Evolutionary conservation across 2,329 filamentous ascomycete genomes (phyloP), one percentile per base, ranked within the genome.

Genomic region (Aspergillus sp.): DNA sequence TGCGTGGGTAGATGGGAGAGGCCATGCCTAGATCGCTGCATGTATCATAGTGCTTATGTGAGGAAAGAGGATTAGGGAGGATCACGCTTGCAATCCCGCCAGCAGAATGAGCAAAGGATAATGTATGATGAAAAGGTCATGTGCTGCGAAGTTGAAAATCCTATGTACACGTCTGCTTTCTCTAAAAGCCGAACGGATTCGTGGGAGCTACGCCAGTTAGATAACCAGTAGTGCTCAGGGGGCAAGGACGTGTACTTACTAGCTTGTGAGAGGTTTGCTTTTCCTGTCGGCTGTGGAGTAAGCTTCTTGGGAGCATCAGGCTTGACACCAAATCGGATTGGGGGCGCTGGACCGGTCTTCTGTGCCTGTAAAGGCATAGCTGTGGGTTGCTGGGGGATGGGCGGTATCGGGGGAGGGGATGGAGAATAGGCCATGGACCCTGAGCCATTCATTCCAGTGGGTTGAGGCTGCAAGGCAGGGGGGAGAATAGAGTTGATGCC

Each of bases 251-350:
- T 46, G 33, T 57, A 93, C 93, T 89, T 88, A 98, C 93, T 99
- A 70, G 95, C 95, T 86, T 96, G 90, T 52, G 90, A 84, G 65
- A 99, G 82, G 74, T 98, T 97, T 56, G 95, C 95, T 79, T 90
- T 87, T 68, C 95, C 95, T 6, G 95, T 99, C 27, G 91, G 84
- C 78, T 98, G 95, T 31, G 93, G 87, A 60, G 85, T 82, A 67
- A 98, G 78, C 74, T 90, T 95, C 76, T 92, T 91, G 31, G 86
- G 79, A 27, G 86, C 79, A 49, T 87, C 85, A 27, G 82, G 79
- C 57, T 85, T 82, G 37, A 96, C 87, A 40, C 95, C 95, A 73
- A 99, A 99, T 59, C 91, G 86, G 17, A 99, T 88, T 23, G 91
- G 86, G 46, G 95, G 95, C 19, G 93, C 82, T 6, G 95, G 95